Evolutionary conservation across 768 basidiomycete species (phyloP).

Genomic region (Boletus huronensis): DNA sequence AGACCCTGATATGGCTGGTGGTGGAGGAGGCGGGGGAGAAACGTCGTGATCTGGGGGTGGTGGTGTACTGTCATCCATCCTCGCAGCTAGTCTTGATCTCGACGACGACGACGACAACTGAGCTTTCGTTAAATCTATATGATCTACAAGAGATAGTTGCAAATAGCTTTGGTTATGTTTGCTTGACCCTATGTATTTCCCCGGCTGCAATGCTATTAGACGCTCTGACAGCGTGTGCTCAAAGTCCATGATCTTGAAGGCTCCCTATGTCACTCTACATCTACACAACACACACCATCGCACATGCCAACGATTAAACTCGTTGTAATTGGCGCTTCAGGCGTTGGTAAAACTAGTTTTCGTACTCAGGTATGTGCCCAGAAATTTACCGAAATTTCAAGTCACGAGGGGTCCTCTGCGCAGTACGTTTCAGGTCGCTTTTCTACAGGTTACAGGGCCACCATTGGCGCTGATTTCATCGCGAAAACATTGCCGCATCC

Average conservation of each 20-base stretch:
- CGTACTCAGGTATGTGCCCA: constrained; percentile 57
- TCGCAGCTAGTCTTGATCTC: background rate
- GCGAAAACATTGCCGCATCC: constrained; percentile 69
- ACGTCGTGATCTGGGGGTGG: constrained; percentile 39
- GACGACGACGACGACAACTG: background rate
- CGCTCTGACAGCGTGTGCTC: constrained; percentile 1
- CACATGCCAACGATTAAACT: constrained; percentile 74
- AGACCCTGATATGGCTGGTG: constrained; percentile 59
- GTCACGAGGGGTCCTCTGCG: background rate
- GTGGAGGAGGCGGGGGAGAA: constrained; percentile 50
- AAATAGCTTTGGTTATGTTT: constrained; percentile 20
- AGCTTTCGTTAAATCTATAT: background rate
- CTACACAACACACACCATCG: constrained; percentile 4
- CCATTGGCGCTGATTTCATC: constrained; percentile 89
- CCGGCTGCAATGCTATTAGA: constrained; percentile 4
- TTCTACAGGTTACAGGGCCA: constrained; percentile 74
- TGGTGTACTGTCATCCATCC: constrained; percentile 31
- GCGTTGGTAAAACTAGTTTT: constrained; percentile 82
- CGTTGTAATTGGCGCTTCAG: constrained; percentile 76
- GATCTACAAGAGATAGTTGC: background rate
- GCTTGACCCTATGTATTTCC: constrained; percentile 2
- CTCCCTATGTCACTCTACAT: constrained; percentile 15
- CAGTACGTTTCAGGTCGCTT: constrained; percentile 78
- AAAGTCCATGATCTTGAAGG: constrained; percentile 8
- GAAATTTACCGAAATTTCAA: background rate